These are phyloP conservation scores for Boletus patriciae DNA, from an alignment of 768 basidiomycete genomes.

Conservation along the genomic window DNA sequence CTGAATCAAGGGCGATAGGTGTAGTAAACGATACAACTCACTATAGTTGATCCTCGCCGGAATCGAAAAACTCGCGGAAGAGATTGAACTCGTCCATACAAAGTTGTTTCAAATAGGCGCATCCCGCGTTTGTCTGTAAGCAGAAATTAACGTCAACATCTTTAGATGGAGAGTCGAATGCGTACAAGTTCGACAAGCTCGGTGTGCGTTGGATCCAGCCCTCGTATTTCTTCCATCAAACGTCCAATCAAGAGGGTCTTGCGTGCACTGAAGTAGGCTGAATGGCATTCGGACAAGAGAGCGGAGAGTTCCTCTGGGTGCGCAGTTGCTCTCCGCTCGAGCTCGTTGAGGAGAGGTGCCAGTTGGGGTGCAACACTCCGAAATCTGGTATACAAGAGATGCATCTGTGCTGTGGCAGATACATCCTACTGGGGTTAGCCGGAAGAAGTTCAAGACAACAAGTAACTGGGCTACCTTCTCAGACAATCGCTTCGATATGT, in stretches of 20 bases:
- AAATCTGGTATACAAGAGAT: slow-evolving; percentile 91
- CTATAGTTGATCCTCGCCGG: slow-evolving; percentile 77
- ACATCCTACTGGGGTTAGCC: slow-evolving; percentile 52
- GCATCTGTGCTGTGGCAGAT: slow-evolving; percentile 74
- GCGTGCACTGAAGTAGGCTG: slow-evolving; percentile 76
- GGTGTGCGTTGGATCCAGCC: slow-evolving; percentile 73
- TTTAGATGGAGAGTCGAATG: neutral
- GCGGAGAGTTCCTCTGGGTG: slow-evolving; percentile 85
- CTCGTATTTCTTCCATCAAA: slow-evolving; percentile 79
- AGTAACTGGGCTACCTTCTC: slow-evolving; percentile 58
- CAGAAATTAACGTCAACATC: neutral
- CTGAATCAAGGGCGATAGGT: slow-evolving; percentile 6
- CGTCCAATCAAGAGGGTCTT: slow-evolving; percentile 68
- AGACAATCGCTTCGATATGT: slow-evolving; percentile 69
- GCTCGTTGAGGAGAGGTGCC: slow-evolving; percentile 76
- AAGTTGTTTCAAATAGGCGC: slow-evolving; percentile 87
- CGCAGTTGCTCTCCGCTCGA: slow-evolving; percentile 71
- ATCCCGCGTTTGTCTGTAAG: slow-evolving; percentile 81
- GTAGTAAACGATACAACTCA: slow-evolving; percentile 36
- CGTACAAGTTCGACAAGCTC: slow-evolving; percentile 87
- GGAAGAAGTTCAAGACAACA: neutral
- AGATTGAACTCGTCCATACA: slow-evolving; percentile 89
- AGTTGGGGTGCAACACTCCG: slow-evolving; percentile 67
- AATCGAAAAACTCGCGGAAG: slow-evolving; percentile 82
- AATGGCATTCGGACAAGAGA: slow-evolving; percentile 82